Conservation (phyloP, 1,139 yeast genomes). For the Hemisphaericaspora lyxosophila region DNA sequence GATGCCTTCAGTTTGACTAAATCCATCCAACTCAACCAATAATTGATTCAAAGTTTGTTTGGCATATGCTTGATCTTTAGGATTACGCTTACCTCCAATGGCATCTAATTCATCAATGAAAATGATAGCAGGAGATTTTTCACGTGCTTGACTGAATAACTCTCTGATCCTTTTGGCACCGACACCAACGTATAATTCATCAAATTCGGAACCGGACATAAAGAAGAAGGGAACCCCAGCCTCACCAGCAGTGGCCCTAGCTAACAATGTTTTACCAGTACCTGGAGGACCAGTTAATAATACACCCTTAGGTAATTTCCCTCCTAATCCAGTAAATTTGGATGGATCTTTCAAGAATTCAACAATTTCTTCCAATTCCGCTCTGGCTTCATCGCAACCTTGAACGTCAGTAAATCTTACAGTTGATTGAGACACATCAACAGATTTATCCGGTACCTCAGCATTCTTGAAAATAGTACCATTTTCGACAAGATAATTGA, state of each 20-base stretch:
- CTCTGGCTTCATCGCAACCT: constrained; percentile 98
- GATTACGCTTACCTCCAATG: constrained; percentile 96
- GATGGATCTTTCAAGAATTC: constrained; percentile 95
- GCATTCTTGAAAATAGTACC: constrained; percentile 80
- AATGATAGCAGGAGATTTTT: constrained; percentile 94
- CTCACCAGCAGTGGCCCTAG: constrained; percentile 99
- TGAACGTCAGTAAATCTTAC: constrained; percentile 91
- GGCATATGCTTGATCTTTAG: constrained; percentile 96
- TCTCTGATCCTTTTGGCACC: constrained; percentile 98
- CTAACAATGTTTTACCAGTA: constrained; percentile 96
- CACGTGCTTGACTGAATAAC: constrained; percentile 87
- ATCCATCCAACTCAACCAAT: constrained; percentile 94
- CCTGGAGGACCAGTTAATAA: constrained; percentile 98
- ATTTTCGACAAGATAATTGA: constrained; percentile 79
- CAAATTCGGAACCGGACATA: constrained; percentile 98
- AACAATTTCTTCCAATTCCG: constrained; percentile 94
- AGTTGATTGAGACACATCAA: constrained; percentile 82
- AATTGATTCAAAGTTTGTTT: constrained; percentile 95
- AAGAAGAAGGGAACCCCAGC: constrained; percentile 98
- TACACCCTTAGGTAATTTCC: constrained; percentile 96
- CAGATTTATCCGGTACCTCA: constrained; percentile 71
- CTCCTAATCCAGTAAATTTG: constrained; percentile 94
- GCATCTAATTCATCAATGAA: constrained; percentile 98
- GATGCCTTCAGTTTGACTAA: constrained; percentile 88
- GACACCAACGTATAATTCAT: constrained; percentile 96